phyloP scores from a whole-genome alignment of 169 alveolate species.

The Eimeria sp. region DNA sequence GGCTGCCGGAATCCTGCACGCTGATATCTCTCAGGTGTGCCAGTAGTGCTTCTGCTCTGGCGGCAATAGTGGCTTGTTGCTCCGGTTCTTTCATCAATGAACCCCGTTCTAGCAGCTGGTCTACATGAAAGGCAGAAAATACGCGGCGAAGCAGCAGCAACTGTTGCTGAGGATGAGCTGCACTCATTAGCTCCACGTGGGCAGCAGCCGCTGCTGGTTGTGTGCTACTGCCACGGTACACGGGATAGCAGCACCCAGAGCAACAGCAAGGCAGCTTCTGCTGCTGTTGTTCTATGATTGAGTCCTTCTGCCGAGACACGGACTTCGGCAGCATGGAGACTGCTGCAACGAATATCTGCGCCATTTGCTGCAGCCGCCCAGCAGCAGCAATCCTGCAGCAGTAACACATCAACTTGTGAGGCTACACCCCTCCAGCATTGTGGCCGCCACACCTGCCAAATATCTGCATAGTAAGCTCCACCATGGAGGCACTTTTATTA shows the following conservation, averaged over 20 bases:
- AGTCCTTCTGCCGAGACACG: background rate
- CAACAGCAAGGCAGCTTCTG: constrained; percentile 59
- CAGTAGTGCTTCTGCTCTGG: constrained; percentile 1
- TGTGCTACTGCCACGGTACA: constrained; percentile 3
- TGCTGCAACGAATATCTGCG: constrained; percentile 59
- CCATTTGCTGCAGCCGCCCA: constrained; percentile 58
- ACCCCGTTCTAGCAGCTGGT: constrained; percentile 73
- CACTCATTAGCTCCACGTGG: constrained; percentile 61
- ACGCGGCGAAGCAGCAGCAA: constrained; percentile 80
- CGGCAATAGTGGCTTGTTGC: background rate
- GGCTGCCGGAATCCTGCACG: background rate
- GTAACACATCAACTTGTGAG: constrained; percentile 23
- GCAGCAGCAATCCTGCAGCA: constrained; percentile 52
- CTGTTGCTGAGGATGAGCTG: constrained; percentile 80
- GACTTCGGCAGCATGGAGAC: constrained; percentile 33
- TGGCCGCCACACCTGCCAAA: background rate
- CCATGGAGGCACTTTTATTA: background rate
- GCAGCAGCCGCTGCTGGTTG: constrained; percentile 13
- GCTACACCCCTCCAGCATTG: background rate
- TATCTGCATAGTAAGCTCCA: background rate
- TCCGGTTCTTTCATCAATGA: constrained; percentile 16
- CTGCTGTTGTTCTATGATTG: constrained; percentile 21
- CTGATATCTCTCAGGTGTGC: constrained; percentile 9
- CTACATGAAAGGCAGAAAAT: constrained; percentile 62
- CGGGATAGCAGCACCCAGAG: constrained; percentile 51